Evolutionary conservation across 495 filamentous ascomycete species (phyloP).

Genomic region (Hypoxylon trugodes): DNA sequence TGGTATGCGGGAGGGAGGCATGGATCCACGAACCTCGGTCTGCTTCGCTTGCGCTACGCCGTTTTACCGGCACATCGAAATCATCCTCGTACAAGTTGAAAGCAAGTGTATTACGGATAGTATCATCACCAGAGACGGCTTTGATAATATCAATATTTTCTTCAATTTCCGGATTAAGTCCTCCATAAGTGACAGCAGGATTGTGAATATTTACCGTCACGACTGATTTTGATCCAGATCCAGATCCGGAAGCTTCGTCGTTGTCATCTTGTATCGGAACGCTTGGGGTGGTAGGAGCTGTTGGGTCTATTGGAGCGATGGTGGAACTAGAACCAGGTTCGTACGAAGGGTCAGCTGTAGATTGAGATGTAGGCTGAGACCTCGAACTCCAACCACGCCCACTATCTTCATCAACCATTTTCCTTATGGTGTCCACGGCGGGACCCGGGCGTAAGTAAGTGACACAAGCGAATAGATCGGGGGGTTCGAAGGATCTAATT

Average conservation of each 20-base stretch:
- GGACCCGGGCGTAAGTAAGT: constrained; percentile 21
- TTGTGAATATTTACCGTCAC: constrained; percentile 36
- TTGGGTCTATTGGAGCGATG: no score
- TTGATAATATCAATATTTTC: constrained; percentile 34
- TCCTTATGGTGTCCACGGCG: constrained; percentile 16
- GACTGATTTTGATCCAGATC: constrained; percentile 1
- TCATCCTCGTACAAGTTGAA: constrained; percentile 27
- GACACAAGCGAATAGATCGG: constrained; percentile 22
- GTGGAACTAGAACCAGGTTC: constrained; percentile 21
- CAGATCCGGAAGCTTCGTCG: constrained; percentile 4
- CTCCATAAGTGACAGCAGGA: constrained; percentile 39
- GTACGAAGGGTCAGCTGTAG: constrained; percentile 2
- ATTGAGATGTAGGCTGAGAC: no score
- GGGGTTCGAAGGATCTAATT: constrained; percentile 35
- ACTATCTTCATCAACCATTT: constrained; percentile 24
- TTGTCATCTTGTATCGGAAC: not conserved
- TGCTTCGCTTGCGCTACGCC: constrained; percentile 16
- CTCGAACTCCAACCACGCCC: constrained; percentile 3
- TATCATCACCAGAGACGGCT: constrained; percentile 31
- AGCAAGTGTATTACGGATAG: constrained; percentile 22
- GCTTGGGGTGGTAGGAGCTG: no score
- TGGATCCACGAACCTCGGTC: constrained; percentile 36
- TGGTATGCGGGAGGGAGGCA: constrained; percentile 2
- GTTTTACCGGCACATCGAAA: constrained; percentile 2
- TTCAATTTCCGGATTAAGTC: constrained; percentile 42